Percentiles rank a stretch among this genome's conserved stretches.
Conservation (phyloP, 345 rosid genomes). For the Microthlaspi erraticum region DNA sequence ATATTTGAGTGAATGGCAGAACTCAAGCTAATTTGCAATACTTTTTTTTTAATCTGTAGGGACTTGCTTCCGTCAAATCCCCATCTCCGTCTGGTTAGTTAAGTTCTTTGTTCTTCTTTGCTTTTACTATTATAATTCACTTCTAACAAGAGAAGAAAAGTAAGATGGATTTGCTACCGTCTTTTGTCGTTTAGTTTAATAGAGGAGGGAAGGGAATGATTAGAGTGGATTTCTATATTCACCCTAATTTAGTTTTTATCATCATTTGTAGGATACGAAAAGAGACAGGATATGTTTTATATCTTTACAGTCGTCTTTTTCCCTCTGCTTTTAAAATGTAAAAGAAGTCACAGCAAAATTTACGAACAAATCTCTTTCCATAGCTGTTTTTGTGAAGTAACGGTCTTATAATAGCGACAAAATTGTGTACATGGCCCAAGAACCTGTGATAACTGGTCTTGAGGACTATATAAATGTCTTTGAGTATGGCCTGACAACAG, state of each 20-base stretch:
- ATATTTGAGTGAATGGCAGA: not conserved
- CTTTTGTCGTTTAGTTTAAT: too few species aligned
- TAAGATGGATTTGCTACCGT: too few species aligned
- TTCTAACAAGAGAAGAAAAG: conserved; percentile 4
- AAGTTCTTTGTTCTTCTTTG: conserved; percentile 17
- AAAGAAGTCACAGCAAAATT: too few species aligned
- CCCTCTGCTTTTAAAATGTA: too few species aligned
- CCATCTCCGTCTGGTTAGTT: conserved; percentile 90
- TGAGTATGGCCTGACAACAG: not conserved
- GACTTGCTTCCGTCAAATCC: conserved; percentile 87
- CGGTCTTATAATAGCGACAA: not conserved
- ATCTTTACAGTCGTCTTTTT: too few species aligned
- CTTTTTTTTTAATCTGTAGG: conserved; percentile 56
- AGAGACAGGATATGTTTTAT: too few species aligned
- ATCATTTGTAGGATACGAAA: too few species aligned
- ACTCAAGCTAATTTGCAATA: conserved; percentile 11
- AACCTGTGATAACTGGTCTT: conserved; percentile 25
- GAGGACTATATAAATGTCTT: conserved; percentile 14
- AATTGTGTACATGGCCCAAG: conserved; percentile 6
- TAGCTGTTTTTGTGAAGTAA: not conserved
- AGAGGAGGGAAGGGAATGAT: too few species aligned
- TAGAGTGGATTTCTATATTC: too few species aligned
- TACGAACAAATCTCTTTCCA: too few species aligned
- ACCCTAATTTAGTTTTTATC: too few species aligned
- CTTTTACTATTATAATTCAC: conserved; percentile 11